Evolutionary conservation across 2,329 filamentous ascomycete species (phyloP).

Genomic region (Arthrinium puccinioides): DNA sequence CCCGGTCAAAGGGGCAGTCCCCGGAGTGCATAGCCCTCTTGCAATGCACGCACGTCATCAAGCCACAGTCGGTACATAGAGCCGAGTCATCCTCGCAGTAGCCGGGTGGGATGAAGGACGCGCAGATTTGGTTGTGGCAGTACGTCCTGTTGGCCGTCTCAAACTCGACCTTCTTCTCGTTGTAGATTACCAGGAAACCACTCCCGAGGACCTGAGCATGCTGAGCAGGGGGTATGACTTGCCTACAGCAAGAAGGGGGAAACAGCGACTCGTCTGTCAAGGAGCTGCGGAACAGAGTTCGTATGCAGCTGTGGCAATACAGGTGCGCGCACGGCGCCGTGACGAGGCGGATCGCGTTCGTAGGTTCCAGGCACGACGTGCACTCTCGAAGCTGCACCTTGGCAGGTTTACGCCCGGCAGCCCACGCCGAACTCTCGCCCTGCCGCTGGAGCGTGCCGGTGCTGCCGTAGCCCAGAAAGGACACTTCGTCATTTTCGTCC

Average conservation of each 20-base stretch:
- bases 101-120: slow-evolving; percentile 33
- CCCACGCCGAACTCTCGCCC: too few relatives aligned
- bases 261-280: slow-evolving; percentile 44
- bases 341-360: slow-evolving; percentile 6
- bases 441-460: too few relatives aligned
- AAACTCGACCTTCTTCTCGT: slow-evolving; percentile 39
- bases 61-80: slow-evolving; percentile 32
- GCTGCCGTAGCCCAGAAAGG: too few relatives aligned
- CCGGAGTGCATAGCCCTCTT: slow-evolving; percentile 35
- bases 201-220: too few relatives aligned
- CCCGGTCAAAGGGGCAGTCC: slow-evolving; percentile 40
- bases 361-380: too few relatives aligned
- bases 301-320: slow-evolving; percentile 44
- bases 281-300: slow-evolving; percentile 31
- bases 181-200: slow-evolving; percentile 29
- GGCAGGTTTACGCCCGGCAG: too few relatives aligned
- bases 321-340: slow-evolving; percentile 27
- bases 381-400: too few relatives aligned
- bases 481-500: too few relatives aligned
- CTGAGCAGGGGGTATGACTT: slow-evolving; percentile 28
- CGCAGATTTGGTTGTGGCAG: slow-evolving; percentile 37
- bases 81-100: slow-evolving; percentile 27
- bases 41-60: slow-evolving; percentile 42
- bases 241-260: slow-evolving; percentile 45
- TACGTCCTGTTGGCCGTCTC: slow-evolving; percentile 41